Evolutionary conservation across 768 basidiomycete genomes (phyloP).

Genomic region (Boletus coccyginus): DNA sequence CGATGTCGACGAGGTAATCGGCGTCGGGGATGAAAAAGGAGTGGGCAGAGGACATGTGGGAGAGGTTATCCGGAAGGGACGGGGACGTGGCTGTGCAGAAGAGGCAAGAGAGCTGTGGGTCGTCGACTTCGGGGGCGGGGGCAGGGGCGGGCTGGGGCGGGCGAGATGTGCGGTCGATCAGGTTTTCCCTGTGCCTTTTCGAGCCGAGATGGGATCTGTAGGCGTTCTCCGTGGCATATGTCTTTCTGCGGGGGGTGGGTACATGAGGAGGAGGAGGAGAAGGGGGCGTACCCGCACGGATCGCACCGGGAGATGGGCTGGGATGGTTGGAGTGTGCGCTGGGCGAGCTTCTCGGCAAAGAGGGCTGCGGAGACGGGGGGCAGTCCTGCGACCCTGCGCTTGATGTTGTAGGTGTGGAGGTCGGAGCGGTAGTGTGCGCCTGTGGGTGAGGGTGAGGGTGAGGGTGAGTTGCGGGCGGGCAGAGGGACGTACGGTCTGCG

Average conservation of each 20-base stretch:
- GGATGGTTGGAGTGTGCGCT: slow-evolving; percentile 62
- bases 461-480: neutral
- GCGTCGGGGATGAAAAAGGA: slow-evolving; percentile 97
- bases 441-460: slow-evolving; percentile 27
- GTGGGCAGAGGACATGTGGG: slow-evolving; percentile 85
- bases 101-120: slow-evolving; percentile 61
- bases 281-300: slow-evolving; percentile 74
- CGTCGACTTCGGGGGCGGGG: neutral
- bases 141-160: neutral
- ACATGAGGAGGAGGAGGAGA: neutral
- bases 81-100: slow-evolving; percentile 66
- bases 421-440: slow-evolving; percentile 91
- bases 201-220: slow-evolving; percentile 85
- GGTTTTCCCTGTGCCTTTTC: slow-evolving; percentile 84
- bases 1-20: slow-evolving; percentile 81
- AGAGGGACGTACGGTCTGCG: slow-evolving; percentile 49
- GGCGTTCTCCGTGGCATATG: slow-evolving; percentile 86
- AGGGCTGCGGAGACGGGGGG: slow-evolving; percentile 74
- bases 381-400: slow-evolving; percentile 87
- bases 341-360: slow-evolving; percentile 88
- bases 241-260: slow-evolving; percentile 55
- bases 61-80: slow-evolving; percentile 62
- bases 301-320: slow-evolving; percentile 63
- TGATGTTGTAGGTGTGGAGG: slow-evolving; percentile 98
- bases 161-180: slow-evolving; percentile 44